Percentiles rank a stretch among this genome's conserved stretches.
Evolutionary conservation across 345 rosid species (phyloP).

Genomic region (Syzygium oleosum): DNA sequence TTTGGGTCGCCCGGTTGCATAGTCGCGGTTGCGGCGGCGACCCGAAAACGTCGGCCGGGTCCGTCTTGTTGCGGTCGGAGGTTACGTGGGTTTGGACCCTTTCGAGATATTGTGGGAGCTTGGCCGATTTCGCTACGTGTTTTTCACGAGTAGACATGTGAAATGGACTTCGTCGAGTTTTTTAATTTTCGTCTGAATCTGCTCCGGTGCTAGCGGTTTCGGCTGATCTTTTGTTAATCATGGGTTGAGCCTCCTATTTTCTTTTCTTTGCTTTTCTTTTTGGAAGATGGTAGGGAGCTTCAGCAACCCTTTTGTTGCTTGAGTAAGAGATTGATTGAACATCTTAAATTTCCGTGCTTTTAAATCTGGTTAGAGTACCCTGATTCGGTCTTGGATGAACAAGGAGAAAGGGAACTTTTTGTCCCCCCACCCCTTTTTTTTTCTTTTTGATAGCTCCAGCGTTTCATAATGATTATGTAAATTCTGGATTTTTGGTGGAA

Average conservation of each 20-base stretch:
- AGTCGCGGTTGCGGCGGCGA: neutral
- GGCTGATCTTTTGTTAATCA: neutral
- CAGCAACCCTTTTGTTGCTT: neutral
- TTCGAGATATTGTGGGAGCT: neutral
- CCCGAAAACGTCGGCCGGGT: neutral
- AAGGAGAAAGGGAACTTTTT: neutral
- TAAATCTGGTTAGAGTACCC: neutral
- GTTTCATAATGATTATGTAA: neutral
- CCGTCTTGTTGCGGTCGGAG: neutral
- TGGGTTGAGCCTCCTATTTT: neutral
- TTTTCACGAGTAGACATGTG: neutral
- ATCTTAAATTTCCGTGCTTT: neutral
- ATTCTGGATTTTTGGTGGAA: neutral
- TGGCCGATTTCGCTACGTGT: neutral
- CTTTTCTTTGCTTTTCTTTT: neutral
- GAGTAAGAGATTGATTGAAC: neutral
- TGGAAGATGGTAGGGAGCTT: neutral
- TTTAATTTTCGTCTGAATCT: neutral
- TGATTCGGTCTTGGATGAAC: neutral
- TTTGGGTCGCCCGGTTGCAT: neutral
- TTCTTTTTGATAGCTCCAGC: neutral
- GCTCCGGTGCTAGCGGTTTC: neutral
- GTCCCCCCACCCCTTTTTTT: neutral
- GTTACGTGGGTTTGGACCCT: neutral
- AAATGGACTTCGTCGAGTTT: neutral